These are phyloP conservation scores for Pyricularia grisea DNA, from an alignment of 2,329 filamentous ascomycete species.

Conservation along the genomic window DNA sequence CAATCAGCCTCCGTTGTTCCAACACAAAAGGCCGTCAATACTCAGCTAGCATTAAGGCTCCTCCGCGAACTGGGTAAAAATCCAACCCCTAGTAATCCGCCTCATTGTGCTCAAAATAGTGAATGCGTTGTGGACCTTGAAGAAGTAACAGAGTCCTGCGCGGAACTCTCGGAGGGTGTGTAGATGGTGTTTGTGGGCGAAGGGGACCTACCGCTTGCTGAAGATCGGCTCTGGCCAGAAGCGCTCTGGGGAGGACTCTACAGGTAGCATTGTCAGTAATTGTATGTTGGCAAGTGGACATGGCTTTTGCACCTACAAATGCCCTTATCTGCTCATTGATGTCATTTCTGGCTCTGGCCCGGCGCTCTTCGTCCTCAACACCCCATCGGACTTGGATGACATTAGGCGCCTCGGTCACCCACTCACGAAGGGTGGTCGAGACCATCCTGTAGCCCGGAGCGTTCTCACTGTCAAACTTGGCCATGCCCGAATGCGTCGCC, in stretches of 20 bases:
- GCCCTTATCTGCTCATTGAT: conserved; percentile 34
- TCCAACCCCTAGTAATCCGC: background rate
- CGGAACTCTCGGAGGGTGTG: background rate
- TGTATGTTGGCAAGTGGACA: background rate
- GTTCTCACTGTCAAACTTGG: conserved; percentile 56
- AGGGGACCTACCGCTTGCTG: background rate
- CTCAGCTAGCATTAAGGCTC: background rate
- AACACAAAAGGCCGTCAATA: background rate
- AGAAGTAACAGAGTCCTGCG: background rate
- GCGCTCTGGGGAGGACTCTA: background rate
- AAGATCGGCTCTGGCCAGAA: background rate
- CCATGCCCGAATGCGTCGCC: conserved; percentile 62
- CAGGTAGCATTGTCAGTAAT: background rate
- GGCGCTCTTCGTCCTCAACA: conserved; percentile 45
- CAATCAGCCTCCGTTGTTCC: conserved; percentile 3
- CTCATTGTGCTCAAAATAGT: conserved; percentile 3
- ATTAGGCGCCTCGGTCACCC: conserved; percentile 42
- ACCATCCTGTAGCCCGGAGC: conserved; percentile 55
- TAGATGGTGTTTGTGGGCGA: background rate
- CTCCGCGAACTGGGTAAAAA: background rate
- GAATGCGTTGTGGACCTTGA: background rate
- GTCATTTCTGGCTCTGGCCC: conserved; percentile 31
- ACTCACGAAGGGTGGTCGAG: conserved; percentile 37
- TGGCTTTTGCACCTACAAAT: conserved; percentile 21
- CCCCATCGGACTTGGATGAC: conserved; percentile 49